These are phyloP conservation scores for Saccharomycopsis fermentans DNA, from an alignment of 805 yeast genomes.

Conservation along the genomic window DNA sequence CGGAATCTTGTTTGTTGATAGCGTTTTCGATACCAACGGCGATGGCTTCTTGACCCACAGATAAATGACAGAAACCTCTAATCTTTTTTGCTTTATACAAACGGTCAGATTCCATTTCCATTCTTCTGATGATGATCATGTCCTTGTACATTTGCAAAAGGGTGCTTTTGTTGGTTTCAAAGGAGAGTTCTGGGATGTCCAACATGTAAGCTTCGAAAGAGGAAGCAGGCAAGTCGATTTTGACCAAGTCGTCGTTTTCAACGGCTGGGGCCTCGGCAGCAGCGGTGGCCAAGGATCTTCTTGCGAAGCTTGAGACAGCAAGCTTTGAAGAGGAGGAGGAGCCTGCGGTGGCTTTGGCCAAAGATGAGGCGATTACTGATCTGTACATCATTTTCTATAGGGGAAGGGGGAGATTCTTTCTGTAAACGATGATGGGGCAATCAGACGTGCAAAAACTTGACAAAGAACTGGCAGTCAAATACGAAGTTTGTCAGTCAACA, in stretches of 20 bases:
- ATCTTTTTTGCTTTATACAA: constrained; percentile 96
- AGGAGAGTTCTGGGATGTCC: constrained; percentile 58
- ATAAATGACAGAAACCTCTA: constrained; percentile 97
- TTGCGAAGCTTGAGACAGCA: constrained; percentile 7
- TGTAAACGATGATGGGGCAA: no score
- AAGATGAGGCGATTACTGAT: constrained; percentile 20
- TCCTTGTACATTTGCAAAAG: constrained; percentile 92
- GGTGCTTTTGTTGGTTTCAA: constrained; percentile 71
- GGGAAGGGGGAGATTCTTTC: not conserved
- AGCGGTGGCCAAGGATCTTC: constrained; percentile 27
- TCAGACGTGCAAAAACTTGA: no score
- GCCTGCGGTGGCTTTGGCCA: constrained; percentile 18
- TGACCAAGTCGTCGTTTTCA: constrained; percentile 24
- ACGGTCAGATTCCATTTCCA: constrained; percentile 99
- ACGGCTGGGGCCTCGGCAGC: constrained; percentile 13
- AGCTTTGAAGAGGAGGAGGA: constrained; percentile 19
- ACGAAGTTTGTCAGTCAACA: no score
- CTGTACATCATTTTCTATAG: constrained; percentile 18
- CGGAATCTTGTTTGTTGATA: constrained; percentile 70
- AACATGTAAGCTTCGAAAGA: constrained; percentile 83
- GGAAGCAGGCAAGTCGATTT: constrained; percentile 60
- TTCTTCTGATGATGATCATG: constrained; percentile 86
- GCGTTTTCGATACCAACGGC: constrained; percentile 98
- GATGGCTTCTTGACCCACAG: constrained; percentile 97
- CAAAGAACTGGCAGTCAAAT: no score